These are phyloP conservation scores for Suhomyces guaymorum DNA, from an alignment of 1,139 yeast genomes.

Conservation along the genomic window DNA sequence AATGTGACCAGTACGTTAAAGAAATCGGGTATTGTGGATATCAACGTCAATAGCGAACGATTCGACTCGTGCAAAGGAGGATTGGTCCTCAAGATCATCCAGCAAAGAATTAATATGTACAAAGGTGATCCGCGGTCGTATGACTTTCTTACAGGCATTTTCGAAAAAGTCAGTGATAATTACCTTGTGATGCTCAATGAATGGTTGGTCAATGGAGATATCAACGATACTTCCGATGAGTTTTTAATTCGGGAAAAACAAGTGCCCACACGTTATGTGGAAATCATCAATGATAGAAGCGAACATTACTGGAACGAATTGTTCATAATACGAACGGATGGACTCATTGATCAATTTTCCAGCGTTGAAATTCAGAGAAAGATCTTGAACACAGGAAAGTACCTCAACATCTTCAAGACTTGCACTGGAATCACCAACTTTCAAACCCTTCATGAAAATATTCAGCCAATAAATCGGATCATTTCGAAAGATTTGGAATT, in stretches of 20 bases:
- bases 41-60: conserved; percentile 53
- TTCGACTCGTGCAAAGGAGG: conserved; percentile 70
- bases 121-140: conserved; percentile 68
- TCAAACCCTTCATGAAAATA: conserved; percentile 29
- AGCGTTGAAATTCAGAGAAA: conserved; percentile 59
- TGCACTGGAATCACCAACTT: conserved; percentile 50
- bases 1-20: conserved; percentile 35
- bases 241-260: conserved; percentile 62
- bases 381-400: conserved; percentile 81
- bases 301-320: conserved; percentile 90
- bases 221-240: conserved; percentile 81
- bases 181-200: conserved; percentile 69
- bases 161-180: conserved; percentile 60
- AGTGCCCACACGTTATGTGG: conserved; percentile 31
- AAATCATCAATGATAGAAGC: conserved; percentile 49
- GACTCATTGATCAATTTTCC: conserved; percentile 66
- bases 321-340: conserved; percentile 73
- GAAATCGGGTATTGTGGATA: conserved; percentile 46
- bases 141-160: conserved; percentile 51
- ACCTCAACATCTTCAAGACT: conserved; percentile 68
- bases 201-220: conserved; percentile 77
- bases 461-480: conserved; percentile 38
- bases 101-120: conserved; percentile 53
- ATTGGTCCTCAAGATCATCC: conserved; percentile 59
- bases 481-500: conserved; percentile 61